Evolutionary conservation across 495 filamentous ascomycete species (phyloP).

Genomic region (Penicillium paradoxum): DNA sequence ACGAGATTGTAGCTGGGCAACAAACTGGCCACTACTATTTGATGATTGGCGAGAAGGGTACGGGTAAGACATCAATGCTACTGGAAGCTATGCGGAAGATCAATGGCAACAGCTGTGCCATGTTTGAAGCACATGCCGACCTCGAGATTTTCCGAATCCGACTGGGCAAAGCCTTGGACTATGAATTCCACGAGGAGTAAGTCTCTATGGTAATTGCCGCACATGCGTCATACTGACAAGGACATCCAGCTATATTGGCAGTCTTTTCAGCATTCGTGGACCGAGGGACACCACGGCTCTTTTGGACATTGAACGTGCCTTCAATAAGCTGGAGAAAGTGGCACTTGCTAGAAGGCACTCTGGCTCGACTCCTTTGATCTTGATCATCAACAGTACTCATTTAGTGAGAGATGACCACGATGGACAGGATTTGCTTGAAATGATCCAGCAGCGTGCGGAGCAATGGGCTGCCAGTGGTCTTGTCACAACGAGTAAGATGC

Average conservation of each 20-base stretch:
- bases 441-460: conserved; percentile 93
- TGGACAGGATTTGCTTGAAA: conserved; percentile 84
- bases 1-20: conserved; percentile 68
- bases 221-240: conserved; percentile 13
- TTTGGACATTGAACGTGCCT: conserved; percentile 89
- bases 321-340: conserved; percentile 97
- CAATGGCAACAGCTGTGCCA: conserved; percentile 76
- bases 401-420: conserved; percentile 85
- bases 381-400: conserved; percentile 91
- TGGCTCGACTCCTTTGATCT: conserved; percentile 61
- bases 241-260: conserved; percentile 80
- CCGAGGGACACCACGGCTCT: conserved; percentile 86
- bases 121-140: conserved; percentile 95
- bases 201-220: not conserved
- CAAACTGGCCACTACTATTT: conserved; percentile 79
- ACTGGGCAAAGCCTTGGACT: conserved; percentile 89
- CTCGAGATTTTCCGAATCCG: conserved; percentile 91
- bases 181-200: conserved; percentile 72
- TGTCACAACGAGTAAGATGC: conserved; percentile 60
- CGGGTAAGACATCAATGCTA: conserved; percentile 93
- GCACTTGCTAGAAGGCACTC: conserved; percentile 61
- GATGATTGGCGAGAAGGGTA: conserved; percentile 94
- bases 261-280: conserved; percentile 88
- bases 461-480: conserved; percentile 89
- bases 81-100: conserved; percentile 90